Evolutionary conservation across 306 rosid genomes (phyloP).

Genomic region (Morella rubra): DNA sequence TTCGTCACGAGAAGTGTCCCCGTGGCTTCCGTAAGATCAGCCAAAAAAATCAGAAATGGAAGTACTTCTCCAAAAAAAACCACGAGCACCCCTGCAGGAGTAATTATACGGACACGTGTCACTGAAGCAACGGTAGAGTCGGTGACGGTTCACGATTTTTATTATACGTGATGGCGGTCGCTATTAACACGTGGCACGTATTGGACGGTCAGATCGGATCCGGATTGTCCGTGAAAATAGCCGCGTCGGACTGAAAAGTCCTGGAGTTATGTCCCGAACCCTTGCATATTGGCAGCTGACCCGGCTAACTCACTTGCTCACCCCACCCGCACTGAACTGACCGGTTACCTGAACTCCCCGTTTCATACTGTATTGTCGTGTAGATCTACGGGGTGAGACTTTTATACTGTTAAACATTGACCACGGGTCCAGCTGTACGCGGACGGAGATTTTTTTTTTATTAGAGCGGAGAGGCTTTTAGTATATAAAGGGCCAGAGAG

Average conservation of each 20-base stretch:
- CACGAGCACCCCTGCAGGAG: neutral
- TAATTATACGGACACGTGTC: slow-evolving; percentile 43
- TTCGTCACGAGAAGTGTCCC: no score
- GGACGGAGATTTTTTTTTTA: slow-evolving; percentile 11
- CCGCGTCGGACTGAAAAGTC: slow-evolving; percentile 35
- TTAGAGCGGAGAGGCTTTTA: neutral
- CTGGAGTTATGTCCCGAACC: neutral
- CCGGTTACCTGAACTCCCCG: slow-evolving; percentile 27
- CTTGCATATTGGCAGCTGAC: slow-evolving; percentile 23
- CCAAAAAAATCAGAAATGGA: no score
- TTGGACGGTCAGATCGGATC: slow-evolving; percentile 35
- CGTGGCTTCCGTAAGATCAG: no score
- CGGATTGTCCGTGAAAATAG: slow-evolving; percentile 35
- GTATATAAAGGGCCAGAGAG: slow-evolving; percentile 11
- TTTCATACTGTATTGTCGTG: neutral
- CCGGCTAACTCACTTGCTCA: neutral
- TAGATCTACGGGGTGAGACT: neutral
- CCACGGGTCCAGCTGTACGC: no score
- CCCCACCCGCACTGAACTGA: neutral
- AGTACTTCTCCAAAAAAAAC: neutral
- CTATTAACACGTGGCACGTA: slow-evolving; percentile 34
- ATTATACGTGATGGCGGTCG: neutral
- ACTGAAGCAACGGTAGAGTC: neutral
- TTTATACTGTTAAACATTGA: no score
- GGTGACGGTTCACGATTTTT: slow-evolving; percentile 45